Conservation (phyloP, 176 grass and related monocot species). For the Alloteropsis semialata region DNA sequence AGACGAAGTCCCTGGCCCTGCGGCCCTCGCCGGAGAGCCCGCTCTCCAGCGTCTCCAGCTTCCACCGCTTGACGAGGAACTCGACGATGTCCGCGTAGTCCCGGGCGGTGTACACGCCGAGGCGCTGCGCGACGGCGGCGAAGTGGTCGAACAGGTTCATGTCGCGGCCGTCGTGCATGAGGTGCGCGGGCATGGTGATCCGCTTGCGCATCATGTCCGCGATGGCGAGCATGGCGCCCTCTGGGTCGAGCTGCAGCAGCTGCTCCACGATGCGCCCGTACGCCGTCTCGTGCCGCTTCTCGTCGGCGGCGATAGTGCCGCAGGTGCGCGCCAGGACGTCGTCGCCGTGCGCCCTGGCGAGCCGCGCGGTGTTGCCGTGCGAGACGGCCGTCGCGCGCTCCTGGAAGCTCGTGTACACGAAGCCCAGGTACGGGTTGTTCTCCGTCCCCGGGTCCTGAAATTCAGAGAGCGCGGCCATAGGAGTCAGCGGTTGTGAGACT, state of each 20-base stretch:
- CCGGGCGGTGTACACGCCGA: constrained; percentile 72
- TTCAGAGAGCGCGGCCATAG: neutral
- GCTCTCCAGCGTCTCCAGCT: constrained; percentile 55
- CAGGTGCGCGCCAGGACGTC: constrained; percentile 67
- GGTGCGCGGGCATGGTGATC: constrained; percentile 98
- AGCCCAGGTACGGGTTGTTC: constrained; percentile 93
- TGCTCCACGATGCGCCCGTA: constrained; percentile 84
- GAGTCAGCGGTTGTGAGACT: neutral
- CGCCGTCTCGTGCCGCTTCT: constrained; percentile 94
- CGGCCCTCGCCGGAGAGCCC: constrained; percentile 74
- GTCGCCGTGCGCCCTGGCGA: constrained; percentile 68
- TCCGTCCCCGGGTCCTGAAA: constrained; percentile 73
- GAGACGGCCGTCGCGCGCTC: constrained; percentile 86
- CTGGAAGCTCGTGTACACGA: constrained; percentile 98
- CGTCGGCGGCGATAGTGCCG: constrained; percentile 87
- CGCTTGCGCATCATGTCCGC: constrained; percentile 97
- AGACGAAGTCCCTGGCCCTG: constrained; percentile 78
- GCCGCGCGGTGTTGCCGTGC: constrained; percentile 87
- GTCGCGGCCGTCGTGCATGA: constrained; percentile 92
- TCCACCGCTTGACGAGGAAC: constrained; percentile 76
- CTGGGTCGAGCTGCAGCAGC: constrained; percentile 75
- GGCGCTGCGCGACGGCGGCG: constrained; percentile 68
- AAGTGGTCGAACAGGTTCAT: constrained; percentile 71
- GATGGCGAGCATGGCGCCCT: constrained; percentile 73
- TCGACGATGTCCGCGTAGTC: constrained; percentile 92